Conservation (phyloP, 306 rosid genomes). For the Inga oerstediana region DNA sequence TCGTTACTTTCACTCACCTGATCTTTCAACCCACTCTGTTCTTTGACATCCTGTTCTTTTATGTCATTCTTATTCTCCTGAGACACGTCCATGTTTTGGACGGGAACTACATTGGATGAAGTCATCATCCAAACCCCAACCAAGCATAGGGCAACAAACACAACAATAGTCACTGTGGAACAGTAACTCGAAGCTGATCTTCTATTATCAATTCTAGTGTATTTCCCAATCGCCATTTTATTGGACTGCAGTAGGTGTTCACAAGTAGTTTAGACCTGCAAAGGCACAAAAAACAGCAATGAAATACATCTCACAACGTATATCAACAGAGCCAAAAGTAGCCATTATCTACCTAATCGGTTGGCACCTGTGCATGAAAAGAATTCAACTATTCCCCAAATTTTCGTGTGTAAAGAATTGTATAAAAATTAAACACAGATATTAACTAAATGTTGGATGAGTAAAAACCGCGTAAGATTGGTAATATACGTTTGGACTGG, state of each 20-base stretch:
- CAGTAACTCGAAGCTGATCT: constrained; percentile 83
- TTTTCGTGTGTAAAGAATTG: not conserved
- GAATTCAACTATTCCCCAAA: constrained; percentile 27
- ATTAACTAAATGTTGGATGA: not conserved
- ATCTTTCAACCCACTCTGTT: constrained; percentile 38
- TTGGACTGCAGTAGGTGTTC: constrained; percentile 1
- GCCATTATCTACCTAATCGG: not conserved
- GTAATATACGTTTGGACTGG: not conserved
- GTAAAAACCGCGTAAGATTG: not conserved
- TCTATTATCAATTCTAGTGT: constrained; percentile 71
- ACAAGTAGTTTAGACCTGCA: constrained; percentile 37
- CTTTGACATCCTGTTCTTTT: constrained; percentile 54
- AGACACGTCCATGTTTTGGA: constrained; percentile 56
- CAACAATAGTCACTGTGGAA: constrained; percentile 83
- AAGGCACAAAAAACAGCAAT: constrained; percentile 31
- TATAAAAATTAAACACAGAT: not conserved
- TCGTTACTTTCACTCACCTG: constrained; percentile 47
- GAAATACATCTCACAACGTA: not conserved
- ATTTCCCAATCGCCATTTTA: constrained; percentile 82
- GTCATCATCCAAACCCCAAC: constrained; percentile 98
- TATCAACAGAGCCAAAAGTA: not conserved
- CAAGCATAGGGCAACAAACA: constrained; percentile 85
- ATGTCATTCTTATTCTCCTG: constrained; percentile 67
- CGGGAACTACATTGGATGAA: constrained; percentile 81
- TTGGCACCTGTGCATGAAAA: not conserved